Evolutionary conservation across 2,329 filamentous ascomycete species (phyloP).

Genomic region (Tricladium varicosporioides): DNA sequence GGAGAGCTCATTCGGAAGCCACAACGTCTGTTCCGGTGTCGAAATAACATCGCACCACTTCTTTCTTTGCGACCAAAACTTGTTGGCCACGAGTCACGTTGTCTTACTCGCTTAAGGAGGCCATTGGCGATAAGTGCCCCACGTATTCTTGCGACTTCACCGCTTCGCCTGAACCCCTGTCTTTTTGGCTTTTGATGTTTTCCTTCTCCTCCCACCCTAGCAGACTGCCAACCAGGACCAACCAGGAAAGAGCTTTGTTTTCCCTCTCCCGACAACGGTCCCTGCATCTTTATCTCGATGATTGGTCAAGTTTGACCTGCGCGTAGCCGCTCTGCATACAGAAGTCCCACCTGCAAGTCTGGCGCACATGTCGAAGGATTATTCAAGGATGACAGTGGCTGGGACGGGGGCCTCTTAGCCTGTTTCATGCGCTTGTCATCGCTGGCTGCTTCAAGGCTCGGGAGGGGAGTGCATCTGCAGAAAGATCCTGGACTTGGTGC

Average conservation of each 20-base stretch:
- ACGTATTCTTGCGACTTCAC: constrained; percentile 32
- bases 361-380: constrained; percentile 20
- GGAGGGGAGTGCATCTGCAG: constrained; percentile 7
- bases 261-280: constrained; percentile 32
- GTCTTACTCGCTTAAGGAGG: constrained; percentile 23
- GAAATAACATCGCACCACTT: constrained; percentile 7
- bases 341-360: constrained; percentile 28
- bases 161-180: constrained; percentile 21
- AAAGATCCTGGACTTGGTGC: not conserved
- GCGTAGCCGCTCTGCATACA: constrained; percentile 34
- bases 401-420: constrained; percentile 25
- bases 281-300: constrained; percentile 30
- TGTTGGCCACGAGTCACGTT: constrained; percentile 23
- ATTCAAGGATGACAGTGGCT: constrained; percentile 20
- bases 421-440: constrained; percentile 29
- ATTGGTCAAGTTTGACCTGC: constrained; percentile 31
- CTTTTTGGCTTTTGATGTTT: constrained; percentile 8
- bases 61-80: not conserved
- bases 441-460: constrained; percentile 12
- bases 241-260: constrained; percentile 5
- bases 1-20: constrained; percentile 14
- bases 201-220: constrained; percentile 9
- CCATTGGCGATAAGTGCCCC: constrained; percentile 35
- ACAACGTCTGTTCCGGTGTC: constrained; percentile 14
- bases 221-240: too few species aligned